These are phyloP conservation scores for Allium cepa DNA, from an alignment of 106 monocot species.

Conservation along the genomic window DNA sequence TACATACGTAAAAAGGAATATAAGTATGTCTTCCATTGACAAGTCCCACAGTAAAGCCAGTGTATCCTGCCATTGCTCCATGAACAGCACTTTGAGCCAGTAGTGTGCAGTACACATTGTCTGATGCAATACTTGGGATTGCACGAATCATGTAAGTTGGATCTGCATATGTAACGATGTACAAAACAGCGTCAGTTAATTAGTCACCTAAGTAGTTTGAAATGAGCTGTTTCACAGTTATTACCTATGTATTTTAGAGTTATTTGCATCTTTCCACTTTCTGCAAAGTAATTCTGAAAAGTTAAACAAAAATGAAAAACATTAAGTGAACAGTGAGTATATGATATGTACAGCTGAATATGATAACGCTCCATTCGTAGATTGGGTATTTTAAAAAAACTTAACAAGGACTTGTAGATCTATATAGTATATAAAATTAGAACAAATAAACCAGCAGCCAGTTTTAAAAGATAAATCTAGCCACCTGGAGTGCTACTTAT, in stretches of 20 bases:
- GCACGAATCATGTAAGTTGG: constrained; percentile 63
- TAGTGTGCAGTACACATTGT: constrained; percentile 51
- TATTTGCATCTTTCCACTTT: constrained; percentile 21
- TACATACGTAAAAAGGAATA: constrained; percentile 59
- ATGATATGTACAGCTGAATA: too few species aligned
- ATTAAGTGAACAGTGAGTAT: too few species aligned
- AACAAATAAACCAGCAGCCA: too few species aligned
- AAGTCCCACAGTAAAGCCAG: constrained; percentile 57
- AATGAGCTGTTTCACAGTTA: neutral
- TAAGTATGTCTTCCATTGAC: constrained; percentile 62
- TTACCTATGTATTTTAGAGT: constrained; percentile 50
- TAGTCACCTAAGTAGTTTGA: neutral
- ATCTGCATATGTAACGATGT: constrained; percentile 21
- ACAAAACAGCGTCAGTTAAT: neutral
- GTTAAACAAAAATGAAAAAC: neutral
- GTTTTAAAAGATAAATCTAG: too few species aligned
- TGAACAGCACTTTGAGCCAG: constrained; percentile 51
- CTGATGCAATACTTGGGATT: constrained; percentile 54
- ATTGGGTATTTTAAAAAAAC: too few species aligned
- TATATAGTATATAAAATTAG: too few species aligned
- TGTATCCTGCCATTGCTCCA: constrained; percentile 74
- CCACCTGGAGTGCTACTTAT: too few species aligned
- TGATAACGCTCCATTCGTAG: too few species aligned
- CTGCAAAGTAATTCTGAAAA: constrained; percentile 27
- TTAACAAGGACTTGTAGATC: too few species aligned